A percentile compares a stretch with the other conserved stretches of the same genome.
Conservation (phyloP, 2,329 filamentous ascomycete species). For the Claviceps sp. region DNA sequence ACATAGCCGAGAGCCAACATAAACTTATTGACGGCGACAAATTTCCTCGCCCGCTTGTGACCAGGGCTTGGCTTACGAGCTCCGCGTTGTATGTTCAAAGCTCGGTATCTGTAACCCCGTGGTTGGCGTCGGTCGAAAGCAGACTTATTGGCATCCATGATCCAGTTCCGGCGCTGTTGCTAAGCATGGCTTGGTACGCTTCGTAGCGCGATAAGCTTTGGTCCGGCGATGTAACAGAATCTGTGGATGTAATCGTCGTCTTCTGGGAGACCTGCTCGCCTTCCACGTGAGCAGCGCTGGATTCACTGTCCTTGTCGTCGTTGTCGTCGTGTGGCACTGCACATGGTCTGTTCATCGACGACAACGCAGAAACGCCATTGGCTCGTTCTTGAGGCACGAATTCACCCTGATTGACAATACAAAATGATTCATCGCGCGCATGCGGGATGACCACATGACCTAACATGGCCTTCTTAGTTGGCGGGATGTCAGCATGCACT, state of each 20-base stretch:
- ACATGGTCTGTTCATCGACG: neutral
- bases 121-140: slow-evolving; percentile 21
- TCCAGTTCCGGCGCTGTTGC: slow-evolving; percentile 12
- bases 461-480: neutral
- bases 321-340: neutral
- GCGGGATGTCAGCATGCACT: neutral
- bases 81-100: slow-evolving; percentile 12
- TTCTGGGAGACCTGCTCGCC: slow-evolving; percentile 1
- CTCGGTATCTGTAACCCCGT: slow-evolving; percentile 19
- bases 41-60: neutral
- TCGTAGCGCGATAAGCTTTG: slow-evolving; percentile 16
- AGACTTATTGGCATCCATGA: slow-evolving; percentile 20
- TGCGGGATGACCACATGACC: neutral
- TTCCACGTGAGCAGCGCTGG: neutral
- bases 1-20: neutral
- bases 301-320: neutral
- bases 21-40: neutral
- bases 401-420: neutral
- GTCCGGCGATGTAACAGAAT: neutral
- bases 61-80: neutral
- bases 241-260: neutral
- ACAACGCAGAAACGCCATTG: neutral
- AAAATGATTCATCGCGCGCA: neutral
- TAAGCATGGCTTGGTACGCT: slow-evolving; percentile 21
- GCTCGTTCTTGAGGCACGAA: neutral